Evolutionary conservation across 352 stramenopile genomes (phyloP), one percentile per base, ranked within the genome.

Genomic region (Salisapilia sapeloensis): DNA sequence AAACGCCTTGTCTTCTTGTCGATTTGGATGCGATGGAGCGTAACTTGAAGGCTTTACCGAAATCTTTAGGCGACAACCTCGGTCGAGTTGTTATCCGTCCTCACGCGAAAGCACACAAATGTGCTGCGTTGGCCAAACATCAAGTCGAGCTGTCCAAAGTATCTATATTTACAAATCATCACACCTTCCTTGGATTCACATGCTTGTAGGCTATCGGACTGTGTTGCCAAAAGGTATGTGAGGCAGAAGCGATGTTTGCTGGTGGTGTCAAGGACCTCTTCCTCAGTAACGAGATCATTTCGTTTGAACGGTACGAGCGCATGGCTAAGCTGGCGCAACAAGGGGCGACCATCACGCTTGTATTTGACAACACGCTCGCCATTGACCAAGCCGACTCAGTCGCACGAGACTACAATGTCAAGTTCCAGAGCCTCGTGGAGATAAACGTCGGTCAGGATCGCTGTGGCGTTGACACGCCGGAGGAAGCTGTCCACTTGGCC

Each of bases 81-180:
- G 34, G 49, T 4, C 19, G 45, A 6, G 50, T 81, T 7, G 44
- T 42, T 19, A 76, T 79, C 18, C 64, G 67, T 18, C 67, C 67
- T 21, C 67, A 84, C 44, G 64, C 60, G 38, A 84, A 84, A 35
- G 64, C 67, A 2, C 67, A 84, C 54, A 84, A 84, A 41, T 59
- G 48, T 39, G 60, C 61, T 14, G 40, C 41, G 9, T 46, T 84
- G 24, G 67, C 50, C 4, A 49, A 49, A 1, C 38, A 67, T 6
- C 67, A 84, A 38, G 25, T 84, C 4, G 25, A 46, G 15, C 33
- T 56, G 19, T 74, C 60, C 2, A 36, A 60, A 10, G 53, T 58
- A 37, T 11, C n/a, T 35, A 28, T 10, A 2, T 16, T 20, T 27
- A n/a, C 10, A 4, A 12, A 44, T 11, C n/a, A n/a, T 18, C 4